Evolutionary conservation across 768 basidiomycete species (phyloP), one percentile per base, ranked within the genome.

Genomic region (Hygrophorus pudorinus): DNA sequence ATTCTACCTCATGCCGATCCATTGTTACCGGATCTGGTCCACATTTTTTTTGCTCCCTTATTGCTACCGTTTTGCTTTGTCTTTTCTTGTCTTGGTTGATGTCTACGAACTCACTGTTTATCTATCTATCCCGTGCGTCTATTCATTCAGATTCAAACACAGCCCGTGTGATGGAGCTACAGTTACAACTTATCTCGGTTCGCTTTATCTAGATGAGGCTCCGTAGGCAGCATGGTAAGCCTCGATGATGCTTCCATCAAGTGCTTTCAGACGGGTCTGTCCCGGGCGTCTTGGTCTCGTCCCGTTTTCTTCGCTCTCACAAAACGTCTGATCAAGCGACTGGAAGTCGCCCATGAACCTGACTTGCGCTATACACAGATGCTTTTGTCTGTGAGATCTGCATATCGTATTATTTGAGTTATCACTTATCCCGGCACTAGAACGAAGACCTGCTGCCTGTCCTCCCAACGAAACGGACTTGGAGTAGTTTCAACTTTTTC

Each of bases 381-480:
- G 42, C 78, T 82, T 58, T 65, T 85, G 53, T 68, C 69, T 44
- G 78, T 80, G 46, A 48, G 70, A 59, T 21, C 48, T 32, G 24
- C 24, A 3, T 42, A 29, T 47, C 44, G 21, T 33, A 28, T 32
- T 43, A 21, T 46, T 31, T 12, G 46, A 42, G 5, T 39, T 13
- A 36, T 32, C 31, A 51, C 34, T 40, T 20, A 38, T 52, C 29
- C 29, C 42, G 12, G 51, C 45, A 28, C 10, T 51, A 83, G 81
- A 84, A 81, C 49, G 75, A 84, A 46, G 84, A 88, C 58, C 65
- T 86, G 28, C 62, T 72, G 16, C 85, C 85, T n/a, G 82, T 85
- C 2, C 65, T 71, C 9, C 65, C 70, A 42, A 71, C 75, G 45
- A 72, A 81, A 48, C 66, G 79, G 48, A 79, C 74, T 49, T 87